Evolutionary conservation across 257 asterid genomes (phyloP).

Genomic region (Cruciata laevipes): DNA sequence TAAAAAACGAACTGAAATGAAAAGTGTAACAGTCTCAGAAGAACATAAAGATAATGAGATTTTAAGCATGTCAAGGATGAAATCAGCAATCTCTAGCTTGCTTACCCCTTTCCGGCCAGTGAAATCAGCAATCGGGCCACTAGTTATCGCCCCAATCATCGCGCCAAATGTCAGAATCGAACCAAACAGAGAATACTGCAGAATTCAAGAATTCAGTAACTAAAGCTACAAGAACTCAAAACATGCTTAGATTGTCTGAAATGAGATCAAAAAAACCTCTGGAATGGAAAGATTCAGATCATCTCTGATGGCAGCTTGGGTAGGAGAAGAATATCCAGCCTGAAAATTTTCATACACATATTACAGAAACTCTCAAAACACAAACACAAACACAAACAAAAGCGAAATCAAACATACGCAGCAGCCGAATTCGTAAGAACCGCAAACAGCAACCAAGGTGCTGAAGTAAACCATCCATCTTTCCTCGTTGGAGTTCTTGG

Average conservation of each 20-base stretch:
- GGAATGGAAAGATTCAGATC: slow-evolving; percentile 71
- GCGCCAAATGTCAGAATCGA: slow-evolving; percentile 89
- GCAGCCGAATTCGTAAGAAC: slow-evolving; percentile 80
- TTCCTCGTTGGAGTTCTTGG: slow-evolving; percentile 30
- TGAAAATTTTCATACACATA: slow-evolving; percentile 26
- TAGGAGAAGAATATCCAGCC: slow-evolving; percentile 96
- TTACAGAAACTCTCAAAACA: not conserved
- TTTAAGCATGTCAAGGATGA: too few species aligned
- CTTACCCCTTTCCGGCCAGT: slow-evolving; percentile 90
- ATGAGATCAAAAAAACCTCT: slow-evolving; percentile 40
- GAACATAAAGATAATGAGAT: too few species aligned
- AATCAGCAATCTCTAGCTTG: too few species aligned
- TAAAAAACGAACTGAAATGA: too few species aligned
- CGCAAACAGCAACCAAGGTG: slow-evolving; percentile 80
- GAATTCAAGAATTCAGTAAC: not conserved
- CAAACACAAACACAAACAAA: not conserved
- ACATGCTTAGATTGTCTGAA: not conserved
- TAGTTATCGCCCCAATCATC: slow-evolving; percentile 91
- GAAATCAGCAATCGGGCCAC: slow-evolving; percentile 77
- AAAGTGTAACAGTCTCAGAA: not conserved
- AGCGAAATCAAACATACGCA: slow-evolving; percentile 43
- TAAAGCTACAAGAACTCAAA: too few species aligned
- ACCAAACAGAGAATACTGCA: slow-evolving; percentile 91
- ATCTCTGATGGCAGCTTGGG: slow-evolving; percentile 64
- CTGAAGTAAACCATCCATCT: slow-evolving; percentile 72